Base-by-base conservation (phyloP, 2,329 filamentous ascomycete genomes). In the Curvularia lunata region DNA sequence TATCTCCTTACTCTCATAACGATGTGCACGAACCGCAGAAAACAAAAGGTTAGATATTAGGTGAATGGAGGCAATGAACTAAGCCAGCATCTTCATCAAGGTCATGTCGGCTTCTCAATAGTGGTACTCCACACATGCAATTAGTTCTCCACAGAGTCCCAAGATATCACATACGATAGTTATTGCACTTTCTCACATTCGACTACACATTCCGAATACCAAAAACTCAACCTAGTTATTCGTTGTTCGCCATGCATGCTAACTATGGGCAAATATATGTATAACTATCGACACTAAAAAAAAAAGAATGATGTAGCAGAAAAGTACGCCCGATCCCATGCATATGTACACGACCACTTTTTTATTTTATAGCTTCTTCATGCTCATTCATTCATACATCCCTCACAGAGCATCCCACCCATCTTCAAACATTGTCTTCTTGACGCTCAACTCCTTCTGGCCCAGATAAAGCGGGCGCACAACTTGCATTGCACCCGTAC, bases 401-500 rank as follows among this genome's bases (percentile, higher is more conserved):
- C 10, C 5, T 47, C 18, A 75, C 42, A 76, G 58, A 16, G 69
- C 71, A 51, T 74, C 73, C 73, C 73, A 77, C 3, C 72, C 73
- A 4, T 71, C 71, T 63, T 76, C 74, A 61, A 77, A 77, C 71
- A 76, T 67, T 0, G 67, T 68, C 54, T 52, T 67, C 68, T 74
- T 75, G 10, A 47, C 13, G 43, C 54, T 61, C 4, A 73, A 50
- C 2, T 75, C 73, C 4, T 66, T 55, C 4, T 55, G 57, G 2
- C 52, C 42, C 5, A 76, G 48, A n/a, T 59, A 57, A 40, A 98
- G 78, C 57, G 86, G 84, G 42, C 93, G 82, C 3, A 97, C 90
- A 23, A 98, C 90, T 73, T 96, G 89, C 84, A 98, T 95, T 1
- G 91, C 90, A 4, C 95, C 95, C 0, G 95, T 99, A 5, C 95